A percentile compares a stretch with the other conserved stretches of the same genome.
phyloP scores from a whole-genome alignment of 192 early-diverging fungal species.

The Podila clonocystis region DNA sequence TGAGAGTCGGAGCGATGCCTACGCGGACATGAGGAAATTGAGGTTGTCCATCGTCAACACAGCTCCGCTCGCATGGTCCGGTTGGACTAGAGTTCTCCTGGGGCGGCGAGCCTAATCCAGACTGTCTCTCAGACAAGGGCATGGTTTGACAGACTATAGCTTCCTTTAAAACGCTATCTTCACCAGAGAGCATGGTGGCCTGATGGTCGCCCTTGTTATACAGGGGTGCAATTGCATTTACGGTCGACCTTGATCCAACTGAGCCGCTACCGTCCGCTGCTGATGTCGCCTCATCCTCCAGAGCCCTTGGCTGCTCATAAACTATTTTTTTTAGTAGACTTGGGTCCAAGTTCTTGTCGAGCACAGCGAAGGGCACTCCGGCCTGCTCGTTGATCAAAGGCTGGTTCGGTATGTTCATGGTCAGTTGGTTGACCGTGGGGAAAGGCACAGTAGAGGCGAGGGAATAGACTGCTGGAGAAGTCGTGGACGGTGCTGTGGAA shows the following conservation, averaged over 20 bases:
- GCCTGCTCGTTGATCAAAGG: constrained; percentile 6
- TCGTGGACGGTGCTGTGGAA: constrained; percentile 5
- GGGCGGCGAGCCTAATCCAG: no score
- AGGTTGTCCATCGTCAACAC: no score
- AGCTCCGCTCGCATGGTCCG: no score
- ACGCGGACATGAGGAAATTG: constrained; percentile 16
- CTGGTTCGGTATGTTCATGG: constrained; percentile 7
- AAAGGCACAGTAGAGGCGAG: constrained; percentile 24
- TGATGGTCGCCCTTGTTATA: constrained; percentile 20
- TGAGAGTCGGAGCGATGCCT: constrained; percentile 25
- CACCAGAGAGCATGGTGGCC: neutral
- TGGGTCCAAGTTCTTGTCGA: no score
- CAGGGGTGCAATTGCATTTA: constrained; percentile 27
- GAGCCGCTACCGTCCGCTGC: neutral
- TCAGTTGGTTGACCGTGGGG: constrained; percentile 34
- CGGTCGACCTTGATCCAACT: constrained; percentile 28
- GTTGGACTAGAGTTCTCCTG: no score
- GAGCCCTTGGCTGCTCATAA: neutral
- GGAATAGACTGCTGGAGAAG: constrained; percentile 16
- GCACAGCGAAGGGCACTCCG: constrained; percentile 14
- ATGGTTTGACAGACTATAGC: no score
- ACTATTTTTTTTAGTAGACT: no score
- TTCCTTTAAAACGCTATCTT: constrained; percentile 4
- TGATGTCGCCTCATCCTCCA: neutral
- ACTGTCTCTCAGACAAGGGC: no score